Evolutionary conservation across 1,139 yeast genomes (phyloP).

Genomic region (Hanseniaspora gamundiae): DNA sequence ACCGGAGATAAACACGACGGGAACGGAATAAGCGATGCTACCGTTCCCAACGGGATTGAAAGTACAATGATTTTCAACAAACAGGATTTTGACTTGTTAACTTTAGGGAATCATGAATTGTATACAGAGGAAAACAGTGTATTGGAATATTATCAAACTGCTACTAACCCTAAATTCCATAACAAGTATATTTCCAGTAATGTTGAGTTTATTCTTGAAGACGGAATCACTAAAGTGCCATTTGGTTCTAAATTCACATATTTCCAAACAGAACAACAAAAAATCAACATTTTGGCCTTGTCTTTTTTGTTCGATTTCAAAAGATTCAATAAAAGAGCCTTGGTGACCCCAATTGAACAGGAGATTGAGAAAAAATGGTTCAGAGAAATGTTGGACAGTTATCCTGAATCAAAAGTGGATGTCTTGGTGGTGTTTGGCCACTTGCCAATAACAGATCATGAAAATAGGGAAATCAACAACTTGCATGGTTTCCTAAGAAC

Average conservation of each 20-base stretch:
- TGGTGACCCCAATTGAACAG: constrained; percentile 51
- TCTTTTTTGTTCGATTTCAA: constrained; percentile 74
- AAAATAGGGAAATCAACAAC: constrained; percentile 35
- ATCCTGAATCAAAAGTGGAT: constrained; percentile 42
- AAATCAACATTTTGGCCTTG: constrained; percentile 47
- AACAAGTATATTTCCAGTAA: constrained; percentile 68
- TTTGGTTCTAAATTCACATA: constrained; percentile 59
- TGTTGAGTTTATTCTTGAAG: constrained; percentile 49
- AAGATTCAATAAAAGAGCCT: constrained; percentile 46
- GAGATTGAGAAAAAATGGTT: constrained; percentile 58
- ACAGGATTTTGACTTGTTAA: constrained; percentile 64
- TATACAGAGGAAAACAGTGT: constrained; percentile 56
- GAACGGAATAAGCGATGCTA: constrained; percentile 71
- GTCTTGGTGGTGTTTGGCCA: constrained; percentile 66
- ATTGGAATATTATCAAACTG: constrained; percentile 53
- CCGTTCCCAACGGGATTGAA: constrained; percentile 53
- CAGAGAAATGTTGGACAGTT: constrained; percentile 32
- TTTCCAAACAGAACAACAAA: constrained; percentile 48
- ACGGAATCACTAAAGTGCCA: constrained; percentile 41
- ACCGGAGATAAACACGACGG: constrained; percentile 96
- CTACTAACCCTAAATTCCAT: constrained; percentile 36
- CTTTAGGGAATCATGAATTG: constrained; percentile 88
- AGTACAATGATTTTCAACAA: constrained; percentile 53
- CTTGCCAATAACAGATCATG: constrained; percentile 55
- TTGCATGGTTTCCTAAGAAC: constrained; percentile 45